Evolutionary conservation across 371 early-diverging fungal species (phyloP).

Genomic region (Rhizopus microsporus): DNA sequence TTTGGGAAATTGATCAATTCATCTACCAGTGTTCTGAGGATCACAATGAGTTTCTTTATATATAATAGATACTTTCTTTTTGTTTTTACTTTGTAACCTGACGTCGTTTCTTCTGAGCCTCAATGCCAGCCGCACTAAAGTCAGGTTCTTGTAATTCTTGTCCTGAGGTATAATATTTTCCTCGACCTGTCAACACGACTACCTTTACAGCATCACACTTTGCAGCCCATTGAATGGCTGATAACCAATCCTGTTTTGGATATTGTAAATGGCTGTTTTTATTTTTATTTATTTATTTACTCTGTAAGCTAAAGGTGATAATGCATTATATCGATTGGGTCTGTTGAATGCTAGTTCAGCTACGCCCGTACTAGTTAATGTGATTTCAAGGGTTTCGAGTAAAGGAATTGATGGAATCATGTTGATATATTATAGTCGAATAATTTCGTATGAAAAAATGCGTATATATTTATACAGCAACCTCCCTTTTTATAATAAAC

Average conservation of each 20-base stretch:
- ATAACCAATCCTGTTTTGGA: slow-evolving; percentile 56
- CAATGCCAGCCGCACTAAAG: slow-evolving; percentile 35
- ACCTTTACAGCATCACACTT: slow-evolving; percentile 55
- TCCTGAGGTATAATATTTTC: slow-evolving; percentile 69
- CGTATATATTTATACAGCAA: too few relatives aligned
- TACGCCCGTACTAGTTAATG: slow-evolving; percentile 56
- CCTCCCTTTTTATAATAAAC: neutral
- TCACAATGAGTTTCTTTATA: slow-evolving; percentile 20
- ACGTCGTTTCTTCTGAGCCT: slow-evolving; percentile 23
- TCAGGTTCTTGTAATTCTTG: slow-evolving; percentile 55
- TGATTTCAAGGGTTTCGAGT: slow-evolving; percentile 56
- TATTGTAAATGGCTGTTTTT: neutral
- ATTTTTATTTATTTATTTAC: slow-evolving; percentile 21
- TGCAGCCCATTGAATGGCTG: slow-evolving; percentile 61
- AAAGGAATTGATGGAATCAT: slow-evolving; percentile 38
- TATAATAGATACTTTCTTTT: neutral
- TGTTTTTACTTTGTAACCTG: slow-evolving; percentile 22
- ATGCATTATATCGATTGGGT: slow-evolving; percentile 64
- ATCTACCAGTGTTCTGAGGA: slow-evolving; percentile 51
- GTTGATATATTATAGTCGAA: slow-evolving; percentile 1
- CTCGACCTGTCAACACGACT: slow-evolving; percentile 66
- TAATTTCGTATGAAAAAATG: neutral
- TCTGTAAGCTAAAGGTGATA: slow-evolving; percentile 61
- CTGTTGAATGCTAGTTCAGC: slow-evolving; percentile 70
- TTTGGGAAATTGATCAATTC: slow-evolving; percentile 71